Base-by-base conservation (phyloP, 2,329 filamentous ascomycete genomes). In the Aspergillus japonicus region DNA sequence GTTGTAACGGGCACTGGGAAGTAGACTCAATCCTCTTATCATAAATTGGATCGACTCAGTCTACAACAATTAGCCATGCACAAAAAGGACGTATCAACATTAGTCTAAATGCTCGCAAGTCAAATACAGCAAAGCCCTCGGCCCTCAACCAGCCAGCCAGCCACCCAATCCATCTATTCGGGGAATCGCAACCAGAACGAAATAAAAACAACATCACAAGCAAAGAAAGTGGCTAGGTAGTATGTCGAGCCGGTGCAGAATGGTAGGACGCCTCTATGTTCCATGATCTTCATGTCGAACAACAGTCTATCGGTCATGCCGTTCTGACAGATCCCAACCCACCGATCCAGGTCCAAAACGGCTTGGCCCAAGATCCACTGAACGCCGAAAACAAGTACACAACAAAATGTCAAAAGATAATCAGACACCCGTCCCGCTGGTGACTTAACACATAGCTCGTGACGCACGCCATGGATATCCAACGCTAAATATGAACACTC, bases 391-490 rank as follows among this genome's bases (percentile, higher is more conserved):
- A 3, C 39, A 44, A 44, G 6, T 1, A 44, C 6, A 44, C 14
- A n/a, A 7, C 39, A 19, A 16, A 16, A 19, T 7, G 19, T 16
- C 39, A 16, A 19, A 44, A 44, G 39, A 44, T 54, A 50, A 58
- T 56, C 42, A 50, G 47, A 54, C 57, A 62, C 57, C 62, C 44
- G 62, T 60, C 60, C 62, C 49, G 60, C 62, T 58, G 60, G 62
- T 62, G 57, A 33, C 54, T 52, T 54, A 26, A 50, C 57, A 57
- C 57, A 53, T 62, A 64, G 57, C 62, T 64, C 62, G 47, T 64
- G 55, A 63, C 61, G 47, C 51, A 55, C 61, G 48, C 53, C 55
- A 57, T 59, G 59, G 55, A 63, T 58, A 58, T 64, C 57, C 60
- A 64, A 61, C 50, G 47, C 47, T 33, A 35, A 31, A 59, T 55